phyloP scores from a whole-genome alignment of 257 asterid genomes.

The Petrea volubilis region DNA sequence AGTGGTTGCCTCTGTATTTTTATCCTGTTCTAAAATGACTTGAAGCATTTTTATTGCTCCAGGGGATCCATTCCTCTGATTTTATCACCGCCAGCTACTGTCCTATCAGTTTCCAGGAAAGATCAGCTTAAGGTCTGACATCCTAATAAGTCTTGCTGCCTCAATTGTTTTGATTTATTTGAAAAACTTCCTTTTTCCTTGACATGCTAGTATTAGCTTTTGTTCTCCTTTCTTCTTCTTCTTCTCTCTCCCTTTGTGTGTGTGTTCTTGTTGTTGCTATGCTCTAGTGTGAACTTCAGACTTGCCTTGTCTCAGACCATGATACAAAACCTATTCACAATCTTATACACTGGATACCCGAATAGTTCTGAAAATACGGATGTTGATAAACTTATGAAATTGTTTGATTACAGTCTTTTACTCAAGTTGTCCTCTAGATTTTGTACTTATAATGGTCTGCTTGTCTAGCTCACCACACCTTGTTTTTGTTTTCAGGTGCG shows the following conservation, averaged over 20 bases:
- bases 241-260: neutral
- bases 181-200: neutral
- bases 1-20: neutral
- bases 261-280: neutral
- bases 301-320: neutral
- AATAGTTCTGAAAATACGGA: neutral
- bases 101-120: slow-evolving; percentile 52
- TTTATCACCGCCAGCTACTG: slow-evolving; percentile 59
- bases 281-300: neutral
- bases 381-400: neutral
- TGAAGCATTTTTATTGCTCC: slow-evolving; percentile 18
- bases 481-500: slow-evolving; percentile 42
- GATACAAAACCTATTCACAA: neutral
- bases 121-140: slow-evolving; percentile 62
- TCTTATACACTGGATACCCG: neutral
- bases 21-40: slow-evolving; percentile 1
- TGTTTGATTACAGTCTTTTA: neutral
- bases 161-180: neutral
- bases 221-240: neutral
- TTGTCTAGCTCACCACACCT: neutral
- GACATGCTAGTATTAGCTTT: neutral
- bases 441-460: neutral
- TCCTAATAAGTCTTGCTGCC: slow-evolving; percentile 1
- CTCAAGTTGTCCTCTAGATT: neutral
- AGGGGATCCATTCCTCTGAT: slow-evolving; percentile 67